Evolutionary conservation across 768 basidiomycete genomes (phyloP).

Genomic region (Tremella yokohamensis): DNA sequence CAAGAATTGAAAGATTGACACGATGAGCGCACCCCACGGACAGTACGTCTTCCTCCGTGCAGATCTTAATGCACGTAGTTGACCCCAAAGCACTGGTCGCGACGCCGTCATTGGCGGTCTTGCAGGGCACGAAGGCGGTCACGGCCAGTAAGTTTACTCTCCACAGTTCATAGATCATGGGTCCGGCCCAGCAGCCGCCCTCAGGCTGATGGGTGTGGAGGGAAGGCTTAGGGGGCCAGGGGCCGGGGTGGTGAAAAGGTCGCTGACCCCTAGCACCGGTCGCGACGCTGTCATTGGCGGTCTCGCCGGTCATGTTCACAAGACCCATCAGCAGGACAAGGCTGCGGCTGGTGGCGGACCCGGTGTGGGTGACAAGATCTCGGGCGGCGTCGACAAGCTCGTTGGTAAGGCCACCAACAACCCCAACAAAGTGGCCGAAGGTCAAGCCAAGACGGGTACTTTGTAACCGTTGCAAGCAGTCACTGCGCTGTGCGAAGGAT

Average conservation of each 20-base stretch:
- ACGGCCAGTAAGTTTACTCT: too few relatives aligned
- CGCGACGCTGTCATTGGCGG: constrained; percentile 9
- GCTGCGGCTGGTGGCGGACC: neutral
- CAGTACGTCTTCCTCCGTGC: too few relatives aligned
- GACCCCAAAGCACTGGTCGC: neutral
- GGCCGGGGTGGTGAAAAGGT: too few relatives aligned
- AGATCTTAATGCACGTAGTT: too few relatives aligned
- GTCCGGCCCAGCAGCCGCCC: too few relatives aligned
- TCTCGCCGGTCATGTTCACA: constrained; percentile 4
- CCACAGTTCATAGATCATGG: too few relatives aligned
- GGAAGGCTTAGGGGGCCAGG: too few relatives aligned
- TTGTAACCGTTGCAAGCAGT: neutral
- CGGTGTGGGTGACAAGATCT: constrained; percentile 1
- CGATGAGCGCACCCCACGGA: too few relatives aligned
- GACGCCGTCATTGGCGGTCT: constrained; percentile 6
- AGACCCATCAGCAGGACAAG: constrained; percentile 1
- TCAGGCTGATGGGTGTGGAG: too few relatives aligned
- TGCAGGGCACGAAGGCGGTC: neutral
- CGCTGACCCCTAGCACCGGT: neutral
- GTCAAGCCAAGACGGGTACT: constrained; percentile 2
- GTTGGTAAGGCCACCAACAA: constrained; percentile 4
- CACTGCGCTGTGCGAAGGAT: too few relatives aligned
- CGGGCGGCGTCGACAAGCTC: constrained; percentile 8
- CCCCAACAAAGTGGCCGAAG: constrained; percentile 2
- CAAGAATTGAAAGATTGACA: too few relatives aligned